These are phyloP conservation scores for Colletotrichum cereale DNA, from an alignment of 2,329 filamentous ascomycete species.

Conservation along the genomic window DNA sequence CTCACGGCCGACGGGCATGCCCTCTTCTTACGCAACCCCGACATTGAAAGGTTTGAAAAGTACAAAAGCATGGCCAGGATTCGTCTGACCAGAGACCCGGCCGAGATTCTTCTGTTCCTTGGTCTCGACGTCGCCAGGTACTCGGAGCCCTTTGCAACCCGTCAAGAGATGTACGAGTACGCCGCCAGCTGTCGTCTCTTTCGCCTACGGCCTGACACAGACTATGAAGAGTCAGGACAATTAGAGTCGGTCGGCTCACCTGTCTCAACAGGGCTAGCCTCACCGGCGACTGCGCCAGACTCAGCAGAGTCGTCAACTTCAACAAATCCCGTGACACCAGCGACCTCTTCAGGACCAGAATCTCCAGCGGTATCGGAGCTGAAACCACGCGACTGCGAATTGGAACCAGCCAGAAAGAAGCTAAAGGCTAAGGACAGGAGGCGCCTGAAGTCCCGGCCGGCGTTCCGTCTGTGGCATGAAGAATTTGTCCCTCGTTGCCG, in stretches of 20 bases:
- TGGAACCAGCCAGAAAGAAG: constrained; percentile 37
- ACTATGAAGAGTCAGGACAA: background rate
- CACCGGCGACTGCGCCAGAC: background rate
- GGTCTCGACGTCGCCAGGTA: constrained; percentile 63
- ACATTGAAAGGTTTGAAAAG: constrained; percentile 67
- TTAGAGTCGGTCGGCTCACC: background rate
- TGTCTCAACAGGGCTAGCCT: background rate
- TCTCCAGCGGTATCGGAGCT: background rate
- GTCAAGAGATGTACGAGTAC: constrained; percentile 73
- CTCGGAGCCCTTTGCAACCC: constrained; percentile 69
- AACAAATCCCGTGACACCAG: background rate
- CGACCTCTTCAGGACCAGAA: background rate
- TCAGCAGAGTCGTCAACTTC: background rate
- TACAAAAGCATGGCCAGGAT: constrained; percentile 67
- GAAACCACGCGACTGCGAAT: background rate
- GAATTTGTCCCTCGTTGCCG: constrained; percentile 71
- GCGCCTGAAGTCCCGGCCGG: constrained; percentile 65
- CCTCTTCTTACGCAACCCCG: constrained; percentile 74
- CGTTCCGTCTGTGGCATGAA: constrained; percentile 72
- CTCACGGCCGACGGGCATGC: constrained; percentile 74
- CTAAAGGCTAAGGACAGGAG: constrained; percentile 68
- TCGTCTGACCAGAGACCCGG: constrained; percentile 70
- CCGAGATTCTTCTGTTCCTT: constrained; percentile 70
- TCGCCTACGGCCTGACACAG: constrained; percentile 50
- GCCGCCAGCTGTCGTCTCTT: constrained; percentile 70